A percentile compares a stretch with the other conserved stretches of the same genome.
Evolutionary conservation across 177 flowering plant species (phyloP).

Genomic region (Tripterygium wilfordii): DNA sequence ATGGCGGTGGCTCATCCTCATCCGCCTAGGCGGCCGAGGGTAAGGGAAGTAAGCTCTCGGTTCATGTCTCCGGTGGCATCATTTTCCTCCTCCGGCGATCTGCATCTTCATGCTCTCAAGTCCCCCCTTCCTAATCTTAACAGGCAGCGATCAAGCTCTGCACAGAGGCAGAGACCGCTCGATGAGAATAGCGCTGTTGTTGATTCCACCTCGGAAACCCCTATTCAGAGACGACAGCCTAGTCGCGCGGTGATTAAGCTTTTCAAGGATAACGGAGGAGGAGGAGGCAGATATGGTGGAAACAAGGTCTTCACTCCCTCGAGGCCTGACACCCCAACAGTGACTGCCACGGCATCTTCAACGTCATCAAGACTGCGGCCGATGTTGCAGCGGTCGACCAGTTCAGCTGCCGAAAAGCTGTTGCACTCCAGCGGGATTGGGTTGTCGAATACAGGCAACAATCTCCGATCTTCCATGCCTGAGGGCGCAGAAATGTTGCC

Average conservation of each 20-base stretch:
- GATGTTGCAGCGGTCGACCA: slow-evolving; percentile 2
- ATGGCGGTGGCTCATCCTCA: slow-evolving; percentile 9
- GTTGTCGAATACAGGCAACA: not conserved
- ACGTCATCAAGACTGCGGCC: slow-evolving; percentile 15
- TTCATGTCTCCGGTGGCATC: slow-evolving; percentile 43
- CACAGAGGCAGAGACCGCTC: slow-evolving; percentile 14
- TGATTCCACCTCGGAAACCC: no score
- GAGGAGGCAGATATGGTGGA: no score
- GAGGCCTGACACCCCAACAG: slow-evolving; percentile 25
- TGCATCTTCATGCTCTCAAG: slow-evolving; percentile 9
- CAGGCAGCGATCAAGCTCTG: slow-evolving; percentile 18
- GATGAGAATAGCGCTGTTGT: slow-evolving; percentile 37
- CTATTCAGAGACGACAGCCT: slow-evolving; percentile 9
- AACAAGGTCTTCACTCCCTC: no score
- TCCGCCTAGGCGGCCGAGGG: slow-evolving; percentile 38
- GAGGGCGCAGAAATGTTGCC: slow-evolving; percentile 25
- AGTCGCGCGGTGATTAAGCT: slow-evolving; percentile 5
- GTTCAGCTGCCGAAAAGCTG: slow-evolving; percentile 37
- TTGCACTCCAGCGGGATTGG: slow-evolving; percentile 10
- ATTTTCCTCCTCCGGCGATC: slow-evolving; percentile 18
- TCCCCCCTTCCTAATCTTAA: slow-evolving; percentile 15
- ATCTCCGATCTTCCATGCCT: slow-evolving; percentile 23
- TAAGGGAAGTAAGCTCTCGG: slow-evolving; percentile 54
- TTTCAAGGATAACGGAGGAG: slow-evolving; percentile 22
- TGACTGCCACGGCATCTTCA: slow-evolving; percentile 7